These are phyloP conservation scores for Cyanophora paradoxa DNA, from an alignment of 78 protist species.

Conservation along the genomic window DNA sequence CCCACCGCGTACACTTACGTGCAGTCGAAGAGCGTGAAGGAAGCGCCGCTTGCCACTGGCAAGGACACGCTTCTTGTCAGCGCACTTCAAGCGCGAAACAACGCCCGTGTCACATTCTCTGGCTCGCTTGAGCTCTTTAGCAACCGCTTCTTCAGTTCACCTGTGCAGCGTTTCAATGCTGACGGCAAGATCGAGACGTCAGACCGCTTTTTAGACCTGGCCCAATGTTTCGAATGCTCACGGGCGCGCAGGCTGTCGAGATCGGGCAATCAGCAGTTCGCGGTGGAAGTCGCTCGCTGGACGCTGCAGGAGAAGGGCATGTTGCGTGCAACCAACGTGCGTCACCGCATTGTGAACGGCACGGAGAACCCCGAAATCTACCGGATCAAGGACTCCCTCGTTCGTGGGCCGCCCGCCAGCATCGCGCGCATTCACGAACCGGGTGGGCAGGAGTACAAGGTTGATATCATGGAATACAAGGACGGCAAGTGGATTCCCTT, in stretches of 20 bases:
- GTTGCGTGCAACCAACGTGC: neutral
- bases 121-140: slow-evolving; percentile 62
- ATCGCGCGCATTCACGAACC: too few relatives aligned
- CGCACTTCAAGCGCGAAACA: slow-evolving; percentile 72
- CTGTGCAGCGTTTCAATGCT: neutral
- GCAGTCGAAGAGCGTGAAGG: slow-evolving; percentile 15
- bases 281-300: neutral
- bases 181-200: neutral
- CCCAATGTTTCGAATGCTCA: neutral
- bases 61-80: slow-evolving; percentile 49
- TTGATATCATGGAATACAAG: slow-evolving; percentile 47
- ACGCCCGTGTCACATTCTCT: slow-evolving; percentile 60
- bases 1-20: slow-evolving; percentile 48
- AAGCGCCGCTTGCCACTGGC: slow-evolving; percentile 35
- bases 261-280: neutral
- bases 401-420: neutral
- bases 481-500: slow-evolving; percentile 60
- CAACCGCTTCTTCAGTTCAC: slow-evolving; percentile 21
- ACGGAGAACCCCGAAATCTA: slow-evolving; percentile 12
- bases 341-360: neutral
- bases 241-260: neutral
- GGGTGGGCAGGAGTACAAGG: slow-evolving; percentile 13
- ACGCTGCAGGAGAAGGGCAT: neutral
- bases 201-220: neutral
- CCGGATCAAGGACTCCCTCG: neutral